Evolutionary conservation across 176 grass and related monocot species (phyloP).

Genomic region (Musa beccarii): DNA sequence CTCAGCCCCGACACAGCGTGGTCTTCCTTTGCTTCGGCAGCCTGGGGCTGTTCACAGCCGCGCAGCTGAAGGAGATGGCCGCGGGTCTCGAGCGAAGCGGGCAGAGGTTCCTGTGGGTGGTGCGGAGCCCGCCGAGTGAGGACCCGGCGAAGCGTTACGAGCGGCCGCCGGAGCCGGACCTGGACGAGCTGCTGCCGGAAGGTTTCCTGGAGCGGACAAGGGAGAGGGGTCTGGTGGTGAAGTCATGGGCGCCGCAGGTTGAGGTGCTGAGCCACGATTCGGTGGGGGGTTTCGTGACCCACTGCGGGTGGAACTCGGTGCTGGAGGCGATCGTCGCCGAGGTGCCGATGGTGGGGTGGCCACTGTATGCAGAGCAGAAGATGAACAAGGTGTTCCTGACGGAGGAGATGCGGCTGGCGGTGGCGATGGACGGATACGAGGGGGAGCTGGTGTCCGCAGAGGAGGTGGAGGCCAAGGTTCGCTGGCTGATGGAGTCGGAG

Average conservation of each 20-base stretch:
- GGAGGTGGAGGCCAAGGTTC: background rate
- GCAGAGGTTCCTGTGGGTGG: background rate
- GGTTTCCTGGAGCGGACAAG: background rate
- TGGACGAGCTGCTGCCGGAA: background rate
- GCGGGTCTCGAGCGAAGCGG: background rate
- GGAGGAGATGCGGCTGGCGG: background rate
- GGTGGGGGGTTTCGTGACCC: background rate
- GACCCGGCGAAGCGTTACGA: background rate
- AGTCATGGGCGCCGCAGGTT: background rate
- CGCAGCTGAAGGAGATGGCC: background rate
- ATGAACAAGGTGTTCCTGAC: background rate
- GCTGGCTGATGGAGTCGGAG: background rate
- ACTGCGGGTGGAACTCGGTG: background rate
- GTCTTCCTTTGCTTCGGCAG: background rate
- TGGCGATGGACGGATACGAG: background rate
- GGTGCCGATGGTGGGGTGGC: background rate
- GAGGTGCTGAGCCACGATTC: background rate
- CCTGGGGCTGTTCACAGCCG: background rate
- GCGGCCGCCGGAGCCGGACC: background rate
- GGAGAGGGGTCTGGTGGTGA: background rate
- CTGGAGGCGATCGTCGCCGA: background rate
- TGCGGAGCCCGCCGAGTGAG: background rate
- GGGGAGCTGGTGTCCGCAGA: background rate
- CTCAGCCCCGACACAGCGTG: background rate
- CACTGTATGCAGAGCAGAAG: background rate